Percentiles rank a stretch among this genome's conserved stretches.
Evolutionary conservation across 768 basidiomycete genomes (phyloP).

Genomic region (Trametes meyenii): DNA sequence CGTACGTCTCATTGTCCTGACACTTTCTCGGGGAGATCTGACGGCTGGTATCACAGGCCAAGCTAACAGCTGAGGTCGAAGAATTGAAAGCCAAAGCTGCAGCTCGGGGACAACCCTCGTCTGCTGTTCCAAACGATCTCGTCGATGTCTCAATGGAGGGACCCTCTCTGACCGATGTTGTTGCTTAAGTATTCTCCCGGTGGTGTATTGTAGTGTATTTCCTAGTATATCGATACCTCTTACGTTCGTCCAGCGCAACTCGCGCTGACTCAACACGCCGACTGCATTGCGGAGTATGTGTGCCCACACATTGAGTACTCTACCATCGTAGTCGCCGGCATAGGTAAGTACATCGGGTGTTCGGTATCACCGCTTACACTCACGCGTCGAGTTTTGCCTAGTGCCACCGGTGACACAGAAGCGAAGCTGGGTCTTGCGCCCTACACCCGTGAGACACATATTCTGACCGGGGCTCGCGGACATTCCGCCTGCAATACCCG

Average conservation of each 20-base stretch:
- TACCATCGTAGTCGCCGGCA: background rate
- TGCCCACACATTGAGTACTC: background rate
- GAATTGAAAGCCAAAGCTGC: slow-evolving; percentile 52
- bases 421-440: background rate
- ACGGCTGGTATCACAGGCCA: slow-evolving; percentile 43
- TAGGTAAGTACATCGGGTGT: background rate
- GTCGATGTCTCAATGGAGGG: slow-evolving; percentile 26
- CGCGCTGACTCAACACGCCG: background rate
- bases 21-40: background rate
- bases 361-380: background rate
- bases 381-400: background rate
- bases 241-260: background rate
- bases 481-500: background rate
- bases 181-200: background rate
- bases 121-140: slow-evolving; percentile 3
- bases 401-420: slow-evolving; percentile 5
- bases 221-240: background rate
- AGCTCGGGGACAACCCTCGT: slow-evolving; percentile 41
- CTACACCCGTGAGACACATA: background rate
- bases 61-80: slow-evolving; percentile 61
- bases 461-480: background rate
- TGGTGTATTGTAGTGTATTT: slow-evolving; percentile 21
- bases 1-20: slow-evolving; percentile 39
- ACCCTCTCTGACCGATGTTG: slow-evolving; percentile 6
- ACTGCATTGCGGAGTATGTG: too few relatives aligned